Evolutionary conservation across 768 basidiomycete species (phyloP).

Genomic region (Termitomyces sp.): DNA sequence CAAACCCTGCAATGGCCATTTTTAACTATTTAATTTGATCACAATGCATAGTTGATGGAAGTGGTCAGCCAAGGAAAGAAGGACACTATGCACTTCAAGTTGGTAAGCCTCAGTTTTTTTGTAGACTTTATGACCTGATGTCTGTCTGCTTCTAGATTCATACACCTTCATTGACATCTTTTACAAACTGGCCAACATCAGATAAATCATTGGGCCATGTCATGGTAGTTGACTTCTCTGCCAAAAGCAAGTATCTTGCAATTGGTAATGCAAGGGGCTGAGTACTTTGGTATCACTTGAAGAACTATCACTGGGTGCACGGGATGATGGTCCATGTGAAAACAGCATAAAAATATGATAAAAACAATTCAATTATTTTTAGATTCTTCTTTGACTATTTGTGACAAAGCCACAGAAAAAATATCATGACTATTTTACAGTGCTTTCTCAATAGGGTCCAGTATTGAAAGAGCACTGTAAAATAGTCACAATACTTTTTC

Average conservation of each 20-base stretch:
- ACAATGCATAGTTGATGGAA: constrained; percentile 84
- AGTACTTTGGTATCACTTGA: constrained; percentile 82
- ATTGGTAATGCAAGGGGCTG: constrained; percentile 88
- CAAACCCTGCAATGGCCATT: too few species aligned
- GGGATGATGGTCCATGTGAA: too few species aligned
- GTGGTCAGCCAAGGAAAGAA: constrained; percentile 88
- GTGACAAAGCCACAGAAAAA: too few species aligned
- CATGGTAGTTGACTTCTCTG: constrained; percentile 81
- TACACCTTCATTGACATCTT: constrained; percentile 81
- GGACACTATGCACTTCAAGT: constrained; percentile 81
- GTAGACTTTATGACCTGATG: background rate
- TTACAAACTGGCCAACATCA: constrained; percentile 96
- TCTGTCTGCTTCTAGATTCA: constrained; percentile 73
- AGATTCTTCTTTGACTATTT: constrained; percentile 21
- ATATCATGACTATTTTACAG: too few species aligned
- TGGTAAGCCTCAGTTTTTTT: constrained; percentile 51
- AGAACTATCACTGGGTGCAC: constrained; percentile 75
- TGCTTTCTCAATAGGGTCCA: too few species aligned
- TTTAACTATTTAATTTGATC: constrained; percentile 79
- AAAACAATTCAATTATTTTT: too few species aligned
- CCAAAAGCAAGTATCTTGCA: constrained; percentile 82
- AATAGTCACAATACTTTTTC: too few species aligned
- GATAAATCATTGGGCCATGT: constrained; percentile 89
- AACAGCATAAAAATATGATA: too few species aligned
- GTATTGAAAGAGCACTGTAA: too few species aligned